These are phyloP conservation scores for Lactifluus volemus DNA, from an alignment of 768 basidiomycete genomes.

Conservation along the genomic window DNA sequence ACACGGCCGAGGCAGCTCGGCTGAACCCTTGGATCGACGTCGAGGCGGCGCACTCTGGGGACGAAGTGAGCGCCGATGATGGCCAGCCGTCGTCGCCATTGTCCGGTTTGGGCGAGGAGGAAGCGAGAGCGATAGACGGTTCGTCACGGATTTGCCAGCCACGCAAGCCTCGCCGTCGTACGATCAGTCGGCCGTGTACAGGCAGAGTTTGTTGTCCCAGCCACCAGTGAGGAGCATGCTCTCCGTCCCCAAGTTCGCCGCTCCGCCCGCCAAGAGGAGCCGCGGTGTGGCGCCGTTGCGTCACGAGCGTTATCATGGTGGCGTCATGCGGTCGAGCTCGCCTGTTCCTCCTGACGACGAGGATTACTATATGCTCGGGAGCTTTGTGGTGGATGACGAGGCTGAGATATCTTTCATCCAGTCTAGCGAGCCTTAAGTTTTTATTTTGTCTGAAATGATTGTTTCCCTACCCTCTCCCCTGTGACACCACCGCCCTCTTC, in stretches of 20 bases:
- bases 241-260: constrained; percentile 45
- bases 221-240: constrained; percentile 31
- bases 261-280: constrained; percentile 35
- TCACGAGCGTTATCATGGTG: constrained; percentile 17
- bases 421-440: constrained; percentile 20
- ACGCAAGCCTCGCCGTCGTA: constrained; percentile 69
- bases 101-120: constrained; percentile 31
- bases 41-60: constrained; percentile 73
- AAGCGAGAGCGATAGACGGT: constrained; percentile 53
- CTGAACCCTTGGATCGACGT: constrained; percentile 48
- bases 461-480: too few species aligned
- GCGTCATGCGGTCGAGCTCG: constrained; percentile 45
- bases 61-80: constrained; percentile 47
- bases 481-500: not conserved
- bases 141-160: constrained; percentile 51
- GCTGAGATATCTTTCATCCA: constrained; percentile 47
- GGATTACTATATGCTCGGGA: constrained; percentile 65
- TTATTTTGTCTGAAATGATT: not conserved
- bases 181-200: constrained; percentile 62
- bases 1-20: constrained; percentile 29
- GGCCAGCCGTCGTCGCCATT: constrained; percentile 52
- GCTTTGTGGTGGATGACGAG: constrained; percentile 77
- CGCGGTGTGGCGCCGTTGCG: constrained; percentile 25
- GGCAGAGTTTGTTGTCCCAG: constrained; percentile 67
- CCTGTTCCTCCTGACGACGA: constrained; percentile 44